phyloP scores from a whole-genome alignment of 2,329 filamentous ascomycete genomes.

The Stemphylium lycopersici region DNA sequence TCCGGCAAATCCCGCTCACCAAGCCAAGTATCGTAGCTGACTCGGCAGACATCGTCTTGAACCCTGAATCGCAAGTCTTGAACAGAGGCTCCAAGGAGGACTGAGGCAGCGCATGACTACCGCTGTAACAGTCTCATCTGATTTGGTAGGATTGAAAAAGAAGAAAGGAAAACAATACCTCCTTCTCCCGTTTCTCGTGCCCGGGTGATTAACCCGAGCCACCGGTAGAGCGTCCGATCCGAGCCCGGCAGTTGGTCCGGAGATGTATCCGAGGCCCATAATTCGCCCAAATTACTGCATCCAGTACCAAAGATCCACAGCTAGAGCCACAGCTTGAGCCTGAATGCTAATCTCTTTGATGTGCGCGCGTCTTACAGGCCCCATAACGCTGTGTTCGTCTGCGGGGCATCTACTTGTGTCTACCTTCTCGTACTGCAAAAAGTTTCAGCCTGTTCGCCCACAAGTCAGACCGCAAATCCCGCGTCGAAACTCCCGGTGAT shows the following conservation, averaged over 20 bases:
- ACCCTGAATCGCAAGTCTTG: slow-evolving; percentile 2
- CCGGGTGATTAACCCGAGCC: slow-evolving; percentile 8
- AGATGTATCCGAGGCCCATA: background rate
- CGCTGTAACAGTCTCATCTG: background rate
- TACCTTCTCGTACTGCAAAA: background rate
- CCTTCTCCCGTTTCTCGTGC: background rate
- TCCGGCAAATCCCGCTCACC: slow-evolving; percentile 2
- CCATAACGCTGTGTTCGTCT: background rate
- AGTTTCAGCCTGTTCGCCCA: background rate
- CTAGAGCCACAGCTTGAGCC: background rate
- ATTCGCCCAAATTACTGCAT: slow-evolving; percentile 11
- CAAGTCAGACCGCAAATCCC: background rate
- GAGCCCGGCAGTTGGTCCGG: slow-evolving; percentile 2
- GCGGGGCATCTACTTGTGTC: background rate
- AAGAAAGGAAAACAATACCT: background rate
- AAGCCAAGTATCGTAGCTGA: background rate
- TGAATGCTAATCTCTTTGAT: background rate
- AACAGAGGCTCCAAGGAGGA: background rate
- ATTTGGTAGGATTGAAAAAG: too few relatives aligned
- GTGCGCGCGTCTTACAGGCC: slow-evolving; percentile 1
- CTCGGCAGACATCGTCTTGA: background rate
- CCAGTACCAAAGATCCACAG: background rate
- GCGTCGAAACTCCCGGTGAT: background rate
- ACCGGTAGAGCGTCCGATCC: slow-evolving; percentile 8
- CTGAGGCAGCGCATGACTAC: background rate